Conservation (phyloP, 768 basidiomycete genomes). For the Phanerodontia chrysosporium region DNA sequence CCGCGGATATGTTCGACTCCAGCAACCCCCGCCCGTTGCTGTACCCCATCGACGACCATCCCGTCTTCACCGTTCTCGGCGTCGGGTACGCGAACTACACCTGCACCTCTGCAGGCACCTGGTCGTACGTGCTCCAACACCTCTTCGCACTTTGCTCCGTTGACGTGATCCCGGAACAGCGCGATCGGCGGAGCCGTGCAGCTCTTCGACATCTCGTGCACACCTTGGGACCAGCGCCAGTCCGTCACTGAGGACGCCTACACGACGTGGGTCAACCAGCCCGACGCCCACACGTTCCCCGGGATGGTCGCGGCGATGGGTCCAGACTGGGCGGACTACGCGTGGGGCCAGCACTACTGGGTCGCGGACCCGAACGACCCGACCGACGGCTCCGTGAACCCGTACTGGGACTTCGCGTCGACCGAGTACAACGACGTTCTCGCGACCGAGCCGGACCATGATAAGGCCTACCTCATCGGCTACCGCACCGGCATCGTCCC, state of each 20-base stretch:
- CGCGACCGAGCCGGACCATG: conserved; percentile 29
- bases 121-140: conserved; percentile 30
- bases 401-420: conserved; percentile 56
- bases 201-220: conserved; percentile 53
- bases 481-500: conserved; percentile 37
- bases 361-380: conserved; percentile 41
- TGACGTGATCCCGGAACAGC: too few species aligned
- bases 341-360: conserved; percentile 56
- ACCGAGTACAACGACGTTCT: conserved; percentile 5
- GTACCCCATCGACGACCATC: conserved; percentile 28
- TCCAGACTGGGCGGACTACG: too few species aligned
- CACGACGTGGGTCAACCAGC: conserved; percentile 24
- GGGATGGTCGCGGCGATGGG: too few species aligned
- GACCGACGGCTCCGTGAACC: conserved; percentile 36
- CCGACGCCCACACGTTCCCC: too few species aligned
- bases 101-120: conserved; percentile 31
- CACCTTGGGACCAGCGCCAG: conserved; percentile 29
- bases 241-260: conserved; percentile 31
- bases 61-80: conserved; percentile 35
- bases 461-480: conserved; percentile 45
- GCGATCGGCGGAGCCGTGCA: conserved; percentile 37
- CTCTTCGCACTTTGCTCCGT: neutral
- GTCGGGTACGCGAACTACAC: conserved; percentile 50
- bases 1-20: neutral
- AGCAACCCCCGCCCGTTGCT: conserved; percentile 24